phyloP scores from a whole-genome alignment of 495 filamentous ascomycete genomes.

The Haplographium delicatum region DNA sequence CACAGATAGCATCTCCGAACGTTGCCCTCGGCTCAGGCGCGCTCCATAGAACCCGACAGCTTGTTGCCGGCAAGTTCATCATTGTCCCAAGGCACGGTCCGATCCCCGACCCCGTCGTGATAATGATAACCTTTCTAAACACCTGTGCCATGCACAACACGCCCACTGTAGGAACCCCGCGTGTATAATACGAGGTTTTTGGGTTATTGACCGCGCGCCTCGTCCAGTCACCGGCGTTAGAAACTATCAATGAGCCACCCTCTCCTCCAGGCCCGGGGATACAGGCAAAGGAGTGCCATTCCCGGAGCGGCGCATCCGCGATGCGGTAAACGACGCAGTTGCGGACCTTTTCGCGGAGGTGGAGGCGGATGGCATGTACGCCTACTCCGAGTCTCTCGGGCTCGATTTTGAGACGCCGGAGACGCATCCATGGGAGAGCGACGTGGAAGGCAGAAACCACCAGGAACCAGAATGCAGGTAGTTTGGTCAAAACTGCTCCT shows the following conservation, averaged over 20 bases:
- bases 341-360: conserved; percentile 59
- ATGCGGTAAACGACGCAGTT: conserved; percentile 50
- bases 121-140: conserved; percentile 63
- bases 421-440: conserved; percentile 62
- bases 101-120: conserved; percentile 83
- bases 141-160: conserved; percentile 68
- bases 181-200: conserved; percentile 50
- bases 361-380: conserved; percentile 62
- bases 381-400: conserved; percentile 54
- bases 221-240: conserved; percentile 62
- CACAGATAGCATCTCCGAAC: conserved; percentile 40
- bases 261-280: conserved; percentile 48
- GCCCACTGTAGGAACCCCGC: conserved; percentile 50
- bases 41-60: conserved; percentile 38
- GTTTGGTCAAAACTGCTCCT: conserved; percentile 41
- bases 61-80: conserved; percentile 13
- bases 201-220: conserved; percentile 55
- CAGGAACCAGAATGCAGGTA: conserved; percentile 66
- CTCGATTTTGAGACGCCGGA: conserved; percentile 55
- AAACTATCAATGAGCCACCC: conserved; percentile 63
- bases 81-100: conserved; percentile 31
- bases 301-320: conserved; percentile 55
- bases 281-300: conserved; percentile 81
- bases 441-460: conserved; percentile 53
- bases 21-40: conserved; percentile 37